Base-by-base conservation (phyloP, 106 monocot genomes). In the Ottelia alismoides region DNA sequence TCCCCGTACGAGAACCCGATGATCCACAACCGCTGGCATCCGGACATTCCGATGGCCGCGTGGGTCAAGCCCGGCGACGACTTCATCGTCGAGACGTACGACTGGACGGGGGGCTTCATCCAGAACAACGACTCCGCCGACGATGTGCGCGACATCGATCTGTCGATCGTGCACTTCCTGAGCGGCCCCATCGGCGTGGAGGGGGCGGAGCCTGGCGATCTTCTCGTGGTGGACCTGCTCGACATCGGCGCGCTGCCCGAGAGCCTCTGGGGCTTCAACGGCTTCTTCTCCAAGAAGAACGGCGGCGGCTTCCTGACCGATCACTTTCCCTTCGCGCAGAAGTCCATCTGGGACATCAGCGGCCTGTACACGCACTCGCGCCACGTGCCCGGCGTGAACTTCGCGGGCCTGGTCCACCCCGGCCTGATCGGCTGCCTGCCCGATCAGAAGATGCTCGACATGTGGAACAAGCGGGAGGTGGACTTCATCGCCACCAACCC, bases 301-400 rank as follows among this genome's bases (percentile, higher is more conserved):
- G 92, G 86, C 16, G 92, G 92, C n/a, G 86, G 92, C 11, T 92
- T 92, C 55, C 65, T 92, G 31, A 92, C 86, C 12, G 92, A 92
- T 26, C 85, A 92, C 56, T 92, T 92, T 56, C 92, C 92, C 17
- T 45, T 25, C 55, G 86, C 86, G 62, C 82, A 79, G 2, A 92
- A 92, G 61, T 86, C 92, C 20, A 92, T 92, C 45, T 92, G 92
- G 92, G 86, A 87, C 44, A 86, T 92, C 45, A 82, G 83, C 75
- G 86, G 86, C 64, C 86, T 92, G 53, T 87, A 86, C 49, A 86
- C 92, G 60, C 72, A 77, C 66, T 92, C 86, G 24, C 86, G 82
- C 45, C 77, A 92, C 0, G 87, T 92, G 69, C 86, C 82, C 66
- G 92, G 86, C 80, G 48, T 16, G 46, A 11, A 14, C 52, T 47